Percentiles rank a stretch among this genome's conserved stretches.
Conservation (phyloP, 2,329 filamentous ascomycete species). For the Aspergillus sp. region DNA sequence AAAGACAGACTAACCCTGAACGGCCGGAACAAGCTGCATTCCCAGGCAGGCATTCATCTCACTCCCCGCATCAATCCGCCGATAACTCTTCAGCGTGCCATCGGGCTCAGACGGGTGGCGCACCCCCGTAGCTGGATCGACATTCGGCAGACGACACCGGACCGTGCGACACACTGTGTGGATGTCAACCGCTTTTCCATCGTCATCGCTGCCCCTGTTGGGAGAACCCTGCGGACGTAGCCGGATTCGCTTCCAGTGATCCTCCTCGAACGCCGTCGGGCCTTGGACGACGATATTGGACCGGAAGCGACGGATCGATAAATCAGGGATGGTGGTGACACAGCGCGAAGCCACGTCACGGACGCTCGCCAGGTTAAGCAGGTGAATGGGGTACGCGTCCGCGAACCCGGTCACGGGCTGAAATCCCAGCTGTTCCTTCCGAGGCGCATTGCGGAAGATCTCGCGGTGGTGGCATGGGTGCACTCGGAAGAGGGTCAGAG, state of each 20-base stretch:
- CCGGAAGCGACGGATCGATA: conserved; percentile 48
- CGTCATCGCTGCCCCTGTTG: conserved; percentile 4
- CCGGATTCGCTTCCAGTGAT: conserved; percentile 46
- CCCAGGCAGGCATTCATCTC: conserved; percentile 42
- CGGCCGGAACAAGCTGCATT: conserved; percentile 40
- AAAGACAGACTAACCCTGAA: conserved; percentile 14
- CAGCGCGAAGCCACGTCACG: conserved; percentile 41
- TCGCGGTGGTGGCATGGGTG: conserved; percentile 37
- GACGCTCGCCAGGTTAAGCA: conserved; percentile 47
- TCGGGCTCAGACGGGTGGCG: conserved; percentile 41
- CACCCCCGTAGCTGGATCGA: conserved; percentile 46
- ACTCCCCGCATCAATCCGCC: conserved; percentile 44
- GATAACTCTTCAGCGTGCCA: conserved; percentile 40
- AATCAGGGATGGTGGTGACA: conserved; percentile 25
- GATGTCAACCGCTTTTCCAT: conserved; percentile 20
- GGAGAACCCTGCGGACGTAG: conserved; percentile 21
- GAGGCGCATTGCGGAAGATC: conserved; percentile 46
- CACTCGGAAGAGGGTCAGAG: conserved; percentile 46
- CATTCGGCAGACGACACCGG: conserved; percentile 50
- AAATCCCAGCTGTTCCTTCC: conserved; percentile 43
- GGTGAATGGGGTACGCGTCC: conserved; percentile 51
- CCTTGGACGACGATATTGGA: conserved; percentile 51
- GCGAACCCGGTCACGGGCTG: conserved; percentile 47
- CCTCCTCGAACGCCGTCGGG: conserved; percentile 45
- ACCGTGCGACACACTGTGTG: conserved; percentile 50